Conservation (phyloP, 257 asterid species). For the Marsdenia floribunda region DNA sequence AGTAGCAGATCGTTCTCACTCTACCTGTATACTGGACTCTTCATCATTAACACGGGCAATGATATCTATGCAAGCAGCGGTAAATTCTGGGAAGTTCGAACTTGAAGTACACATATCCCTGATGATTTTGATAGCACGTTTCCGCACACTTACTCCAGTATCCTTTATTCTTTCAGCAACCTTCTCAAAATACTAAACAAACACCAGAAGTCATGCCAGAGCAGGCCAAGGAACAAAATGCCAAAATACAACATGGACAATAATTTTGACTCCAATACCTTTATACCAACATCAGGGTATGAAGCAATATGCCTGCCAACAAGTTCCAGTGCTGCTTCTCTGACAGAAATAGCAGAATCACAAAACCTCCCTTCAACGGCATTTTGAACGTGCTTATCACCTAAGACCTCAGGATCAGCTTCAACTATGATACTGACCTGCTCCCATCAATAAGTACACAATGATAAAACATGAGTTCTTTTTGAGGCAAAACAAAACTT, state of each 20-base stretch:
- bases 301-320: slow-evolving; percentile 99
- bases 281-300: slow-evolving; percentile 96
- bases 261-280: slow-evolving; percentile 41
- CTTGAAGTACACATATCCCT: slow-evolving; percentile 91
- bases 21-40: slow-evolving; percentile 96
- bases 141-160: slow-evolving; percentile 97
- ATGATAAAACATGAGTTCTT: slow-evolving; percentile 19
- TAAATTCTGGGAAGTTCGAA: slow-evolving; percentile 55
- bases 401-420: slow-evolving; percentile 98
- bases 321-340: slow-evolving; percentile 99
- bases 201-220: slow-evolving; percentile 22
- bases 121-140: slow-evolving; percentile 92
- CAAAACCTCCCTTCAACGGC: slow-evolving; percentile 99
- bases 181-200: slow-evolving; percentile 84
- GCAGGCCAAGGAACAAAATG: slow-evolving; percentile 16
- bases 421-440: slow-evolving; percentile 97
- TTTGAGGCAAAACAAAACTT: slow-evolving; percentile 11
- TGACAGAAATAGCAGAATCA: slow-evolving; percentile 89
- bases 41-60: slow-evolving; percentile 93
- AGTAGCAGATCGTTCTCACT: slow-evolving; percentile 6
- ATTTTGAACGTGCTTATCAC: slow-evolving; percentile 77
- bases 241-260: neutral
- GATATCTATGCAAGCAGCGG: slow-evolving; percentile 80
- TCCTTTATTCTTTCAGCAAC: slow-evolving; percentile 97
- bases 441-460: slow-evolving; percentile 23